Percentiles rank a stretch among this genome's conserved stretches.
phyloP scores from a whole-genome alignment of 768 basidiomycete species.

The Collybia mongolica region DNA sequence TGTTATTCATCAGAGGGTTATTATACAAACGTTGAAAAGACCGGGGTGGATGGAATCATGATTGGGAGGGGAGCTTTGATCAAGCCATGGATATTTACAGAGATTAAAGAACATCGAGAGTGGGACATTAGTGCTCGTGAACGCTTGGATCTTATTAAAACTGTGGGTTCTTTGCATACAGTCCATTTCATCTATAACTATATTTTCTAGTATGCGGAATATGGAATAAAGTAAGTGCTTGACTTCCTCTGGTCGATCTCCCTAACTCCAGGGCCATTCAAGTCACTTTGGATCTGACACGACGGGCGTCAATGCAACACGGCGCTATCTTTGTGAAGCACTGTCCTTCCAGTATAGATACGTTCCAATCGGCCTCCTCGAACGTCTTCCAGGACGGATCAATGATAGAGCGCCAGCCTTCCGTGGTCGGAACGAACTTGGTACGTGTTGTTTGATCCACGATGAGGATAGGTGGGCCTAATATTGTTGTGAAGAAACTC shows the following conservation, averaged over 20 bases:
- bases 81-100: conserved; percentile 96
- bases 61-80: conserved; percentile 92
- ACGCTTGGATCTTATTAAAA: conserved; percentile 73
- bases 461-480: background rate
- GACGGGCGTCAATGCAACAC: conserved; percentile 84
- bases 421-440: conserved; percentile 83
- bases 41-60: conserved; percentile 95
- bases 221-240: conserved; percentile 70
- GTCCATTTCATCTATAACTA: background rate
- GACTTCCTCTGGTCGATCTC: background rate
- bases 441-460: conserved; percentile 37
- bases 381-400: conserved; percentile 73
- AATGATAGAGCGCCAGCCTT: conserved; percentile 93
- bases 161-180: conserved; percentile 41
- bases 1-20: conserved; percentile 88
- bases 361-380: conserved; percentile 89
- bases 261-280: conserved; percentile 5
- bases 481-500: conserved; percentile 57
- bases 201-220: conserved; percentile 71
- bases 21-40: conserved; percentile 71
- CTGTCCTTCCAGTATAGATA: conserved; percentile 97
- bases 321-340: conserved; percentile 93
- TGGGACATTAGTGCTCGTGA: conserved; percentile 93
- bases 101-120: conserved; percentile 87
- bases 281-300: conserved; percentile 89